Evolutionary conservation across 306 rosid species (phyloP).

Genomic region (Castanopsis chinensis): DNA sequence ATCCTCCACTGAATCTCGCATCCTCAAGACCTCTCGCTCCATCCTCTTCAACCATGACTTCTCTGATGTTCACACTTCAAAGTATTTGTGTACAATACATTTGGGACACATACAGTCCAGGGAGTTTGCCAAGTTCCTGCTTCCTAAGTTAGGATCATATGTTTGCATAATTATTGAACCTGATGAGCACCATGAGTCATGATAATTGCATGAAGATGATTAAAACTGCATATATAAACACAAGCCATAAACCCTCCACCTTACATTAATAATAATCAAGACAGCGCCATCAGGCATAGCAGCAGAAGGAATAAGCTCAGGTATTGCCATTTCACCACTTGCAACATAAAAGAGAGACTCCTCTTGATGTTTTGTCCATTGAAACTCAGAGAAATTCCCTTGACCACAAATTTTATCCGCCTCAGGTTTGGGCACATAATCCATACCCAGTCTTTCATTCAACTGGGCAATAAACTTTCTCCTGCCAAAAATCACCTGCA

Average conservation of each 20-base stretch:
- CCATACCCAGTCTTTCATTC: conserved; percentile 23
- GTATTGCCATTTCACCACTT: conserved; percentile 19
- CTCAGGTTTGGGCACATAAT: conserved; percentile 3
- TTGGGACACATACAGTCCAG: too few relatives aligned
- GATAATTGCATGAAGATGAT: neutral
- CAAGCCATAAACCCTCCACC: neutral
- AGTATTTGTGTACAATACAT: too few relatives aligned
- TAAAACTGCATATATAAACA: neutral
- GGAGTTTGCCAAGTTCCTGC: too few relatives aligned
- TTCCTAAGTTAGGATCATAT: neutral
- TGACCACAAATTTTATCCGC: conserved; percentile 1
- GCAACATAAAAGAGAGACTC: conserved; percentile 32
- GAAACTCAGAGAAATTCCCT: conserved; percentile 11
- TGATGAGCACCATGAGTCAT: neutral
- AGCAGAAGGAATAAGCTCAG: conserved; percentile 36
- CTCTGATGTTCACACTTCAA: too few relatives aligned
- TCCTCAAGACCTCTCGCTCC: too few relatives aligned
- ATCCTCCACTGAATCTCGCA: too few relatives aligned
- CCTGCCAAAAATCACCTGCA: conserved; percentile 29
- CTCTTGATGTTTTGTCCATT: conserved; percentile 18
- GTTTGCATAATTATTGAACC: neutral
- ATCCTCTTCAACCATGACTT: too few relatives aligned
- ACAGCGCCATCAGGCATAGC: conserved; percentile 26
- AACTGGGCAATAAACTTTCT: conserved; percentile 45
- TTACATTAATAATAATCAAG: conserved; percentile 32